A percentile compares a stretch with the other conserved stretches of the same genome.
Conservation (phyloP, 208 protist genomes). For the Wallacemonas sp. region DNA sequence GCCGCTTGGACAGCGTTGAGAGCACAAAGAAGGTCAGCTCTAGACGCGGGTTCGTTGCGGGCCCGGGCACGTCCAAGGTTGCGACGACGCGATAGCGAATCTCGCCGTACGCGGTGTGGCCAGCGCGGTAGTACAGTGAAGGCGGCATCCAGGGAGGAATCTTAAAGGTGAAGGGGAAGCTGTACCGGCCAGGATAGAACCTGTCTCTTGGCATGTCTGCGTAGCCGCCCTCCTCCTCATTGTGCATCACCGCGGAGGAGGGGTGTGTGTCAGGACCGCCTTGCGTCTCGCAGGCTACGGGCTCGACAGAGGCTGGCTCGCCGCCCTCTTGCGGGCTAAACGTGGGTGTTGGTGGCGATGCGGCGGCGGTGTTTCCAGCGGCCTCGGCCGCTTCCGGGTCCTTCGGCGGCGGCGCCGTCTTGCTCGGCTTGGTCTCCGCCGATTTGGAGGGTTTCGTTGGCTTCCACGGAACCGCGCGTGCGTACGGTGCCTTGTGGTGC, state of each 20-base stretch:
- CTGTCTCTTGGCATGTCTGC: conserved; percentile 18
- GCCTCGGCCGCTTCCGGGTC: background rate
- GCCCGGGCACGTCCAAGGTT: conserved; percentile 29
- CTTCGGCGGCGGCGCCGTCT: background rate
- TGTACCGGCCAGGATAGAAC: conserved; percentile 47
- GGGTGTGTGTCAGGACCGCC: background rate
- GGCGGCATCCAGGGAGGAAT: conserved; percentile 65
- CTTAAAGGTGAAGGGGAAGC: conserved; percentile 58
- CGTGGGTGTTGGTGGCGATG: background rate
- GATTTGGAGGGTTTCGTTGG: conserved; percentile 14
- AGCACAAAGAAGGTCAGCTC: conserved; percentile 43
- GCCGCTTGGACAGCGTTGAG: conserved; percentile 48
- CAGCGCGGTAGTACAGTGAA: conserved; percentile 56
- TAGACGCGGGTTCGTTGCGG: conserved; percentile 18
- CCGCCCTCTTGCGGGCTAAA: background rate
- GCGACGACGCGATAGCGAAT: conserved; percentile 44
- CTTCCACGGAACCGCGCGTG: conserved; percentile 32
- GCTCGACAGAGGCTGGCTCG: too few relatives aligned
- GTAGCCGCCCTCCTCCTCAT: conserved; percentile 23
- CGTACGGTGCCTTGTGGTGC: conserved; percentile 55
- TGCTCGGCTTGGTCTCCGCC: background rate
- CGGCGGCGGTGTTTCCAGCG: background rate
- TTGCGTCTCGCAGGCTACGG: too few relatives aligned
- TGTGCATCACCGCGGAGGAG: background rate
- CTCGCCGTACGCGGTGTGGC: conserved; percentile 28